Conservation (phyloP, 2,329 filamentous ascomycete genomes). For the Colletotrichum sp. region DNA sequence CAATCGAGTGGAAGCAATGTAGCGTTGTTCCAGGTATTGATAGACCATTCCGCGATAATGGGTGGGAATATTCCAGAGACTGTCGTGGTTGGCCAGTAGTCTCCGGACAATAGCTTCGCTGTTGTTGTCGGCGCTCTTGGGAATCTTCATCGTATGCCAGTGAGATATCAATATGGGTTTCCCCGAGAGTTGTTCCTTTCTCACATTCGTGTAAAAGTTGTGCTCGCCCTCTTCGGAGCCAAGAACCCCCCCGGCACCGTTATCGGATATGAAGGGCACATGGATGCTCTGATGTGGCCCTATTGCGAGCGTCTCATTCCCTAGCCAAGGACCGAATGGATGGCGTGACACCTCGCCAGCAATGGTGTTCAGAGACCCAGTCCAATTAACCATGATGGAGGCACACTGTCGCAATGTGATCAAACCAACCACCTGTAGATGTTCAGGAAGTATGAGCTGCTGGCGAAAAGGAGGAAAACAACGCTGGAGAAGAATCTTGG, state of each 20-base stretch:
- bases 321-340: not conserved
- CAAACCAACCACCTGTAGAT: not conserved
- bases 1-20: slow-evolving; percentile 51
- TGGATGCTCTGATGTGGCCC: not conserved
- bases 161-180: slow-evolving; percentile 37
- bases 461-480: not conserved
- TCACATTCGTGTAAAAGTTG: not conserved
- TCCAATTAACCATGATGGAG: slow-evolving; percentile 11
- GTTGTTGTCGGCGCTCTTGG: not conserved
- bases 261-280: not conserved
- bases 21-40: slow-evolving; percentile 61
- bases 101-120: not conserved
- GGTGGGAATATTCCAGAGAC: slow-evolving; percentile 66
- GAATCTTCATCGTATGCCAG: not conserved
- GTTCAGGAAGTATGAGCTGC: not conserved
- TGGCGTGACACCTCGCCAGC: not conserved
- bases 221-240: not conserved
- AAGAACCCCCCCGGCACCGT: not conserved
- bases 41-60: slow-evolving; percentile 69
- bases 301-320: not conserved
- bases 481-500: not conserved
- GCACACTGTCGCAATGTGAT: slow-evolving; percentile 1
- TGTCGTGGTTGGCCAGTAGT: slow-evolving; percentile 29
- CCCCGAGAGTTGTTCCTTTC: slow-evolving; percentile 60
- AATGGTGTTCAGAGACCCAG: not conserved